A percentile compares a stretch with the other conserved stretches of the same genome.
Conservation (phyloP, 1,284 basidiomycete genomes). For the Chalciporus sp. region DNA sequence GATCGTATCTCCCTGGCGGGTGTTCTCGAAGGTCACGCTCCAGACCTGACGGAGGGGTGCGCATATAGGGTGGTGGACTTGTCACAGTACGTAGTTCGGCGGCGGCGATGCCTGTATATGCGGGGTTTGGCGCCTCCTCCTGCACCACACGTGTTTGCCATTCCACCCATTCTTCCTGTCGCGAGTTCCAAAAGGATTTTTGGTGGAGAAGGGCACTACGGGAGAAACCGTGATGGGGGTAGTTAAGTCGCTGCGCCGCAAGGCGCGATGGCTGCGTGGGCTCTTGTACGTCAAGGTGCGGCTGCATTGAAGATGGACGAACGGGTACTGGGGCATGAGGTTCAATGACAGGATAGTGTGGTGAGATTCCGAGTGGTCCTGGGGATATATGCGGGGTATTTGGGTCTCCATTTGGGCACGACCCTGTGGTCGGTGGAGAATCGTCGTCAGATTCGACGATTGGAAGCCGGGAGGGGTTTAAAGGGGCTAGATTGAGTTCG, state of each 20-base stretch:
- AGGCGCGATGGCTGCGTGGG: conserved; percentile 2
- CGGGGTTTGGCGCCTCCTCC: conserved; percentile 15
- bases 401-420: conserved; percentile 3
- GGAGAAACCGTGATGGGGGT: conserved; percentile 57
- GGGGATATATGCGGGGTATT: not conserved
- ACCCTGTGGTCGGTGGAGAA: conserved; percentile 2
- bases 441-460: not conserved
- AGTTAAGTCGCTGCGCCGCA: conserved; percentile 22
- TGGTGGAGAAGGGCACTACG: conserved; percentile 55
- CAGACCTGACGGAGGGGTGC: conserved; percentile 28
- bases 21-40: conserved; percentile 27
- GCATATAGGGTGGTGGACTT: conserved; percentile 21
- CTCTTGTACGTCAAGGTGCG: conserved; percentile 5
- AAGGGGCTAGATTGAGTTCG: conserved; percentile 4
- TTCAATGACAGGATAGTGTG: conserved; percentile 3
- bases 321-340: conserved; percentile 25
- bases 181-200: conserved; percentile 60
- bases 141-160: conserved; percentile 32
- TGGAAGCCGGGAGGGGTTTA: not conserved
- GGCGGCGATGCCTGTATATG: conserved; percentile 24
- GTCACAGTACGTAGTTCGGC: not conserved
- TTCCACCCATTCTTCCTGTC: conserved; percentile 52
- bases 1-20: conserved; percentile 13
- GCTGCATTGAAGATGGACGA: conserved; percentile 12
- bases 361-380: conserved; percentile 2